Base-by-base conservation (phyloP, 441 rosid species). In the Populus trichocarpa region DNA sequence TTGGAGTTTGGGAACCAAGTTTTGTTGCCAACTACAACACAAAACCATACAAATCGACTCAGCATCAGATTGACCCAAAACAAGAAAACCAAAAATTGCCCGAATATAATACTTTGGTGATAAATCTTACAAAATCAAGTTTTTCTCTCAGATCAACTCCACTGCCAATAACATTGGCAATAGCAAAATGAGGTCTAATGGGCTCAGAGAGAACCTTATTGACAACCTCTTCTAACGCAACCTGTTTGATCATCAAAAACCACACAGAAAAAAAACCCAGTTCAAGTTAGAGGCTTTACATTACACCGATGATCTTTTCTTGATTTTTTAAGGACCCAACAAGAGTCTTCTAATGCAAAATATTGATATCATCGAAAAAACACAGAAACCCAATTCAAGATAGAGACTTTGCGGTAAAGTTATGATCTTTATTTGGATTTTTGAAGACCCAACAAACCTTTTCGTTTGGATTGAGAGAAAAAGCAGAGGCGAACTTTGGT, bases 111-210 rank as follows among this genome's bases (percentile, higher is more conserved):
- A 92, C n/a, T 53, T 53, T 1, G 30, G 92, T 87, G 20, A 88
- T 93, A 73, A 92, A 95, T 53, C n/a, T 53, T 53, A 53, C 61
- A 16, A 53, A 53, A 53, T 53, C 22, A 53, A 53, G 22, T 53
- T 53, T 81, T 93, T 85, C 26, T 96, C 97, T 65, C 92, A 89
- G 69, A 95, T 91, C 12, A 98, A 95, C 78, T 30, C 32, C 32
- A 30, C 32, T 30, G 32, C 32, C 32, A 30, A 30, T 30, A 30
- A 30, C 32, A 30, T 30, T 30, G 32, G 32, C 32, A 30, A 30
- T 30, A 30, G 32, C 32, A 30, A 30, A 30, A 30, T 30, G 32
- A 30, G 32, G 32, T 30, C 32, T 30, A 30, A 30, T 30, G 32
- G 32, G 32, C 32, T 30, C 32, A 30, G 32, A 30, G 32, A 30